phyloP scores from a whole-genome alignment of 2,329 filamentous ascomycete species.

The Pseudonectria foliicola region DNA sequence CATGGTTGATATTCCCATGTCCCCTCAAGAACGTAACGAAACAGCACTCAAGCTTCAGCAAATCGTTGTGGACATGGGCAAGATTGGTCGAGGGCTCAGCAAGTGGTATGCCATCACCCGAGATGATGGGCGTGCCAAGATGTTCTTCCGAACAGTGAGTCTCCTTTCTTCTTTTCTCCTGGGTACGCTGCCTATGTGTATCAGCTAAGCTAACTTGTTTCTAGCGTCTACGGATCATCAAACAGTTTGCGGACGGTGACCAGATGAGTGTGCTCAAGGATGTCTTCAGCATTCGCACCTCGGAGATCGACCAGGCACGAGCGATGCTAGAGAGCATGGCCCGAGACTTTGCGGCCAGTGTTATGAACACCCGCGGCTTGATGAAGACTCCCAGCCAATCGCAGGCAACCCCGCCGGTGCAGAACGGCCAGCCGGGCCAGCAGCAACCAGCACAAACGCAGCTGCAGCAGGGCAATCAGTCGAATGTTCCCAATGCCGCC shows the following conservation, averaged over 20 bases:
- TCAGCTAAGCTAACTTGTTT: slow-evolving; percentile 24
- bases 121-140: slow-evolving; percentile 42
- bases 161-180: neutral
- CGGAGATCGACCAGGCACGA: slow-evolving; percentile 44
- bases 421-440: slow-evolving; percentile 25
- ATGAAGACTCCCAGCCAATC: slow-evolving; percentile 18
- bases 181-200: neutral
- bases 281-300: slow-evolving; percentile 42
- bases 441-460: slow-evolving; percentile 22
- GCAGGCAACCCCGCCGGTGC: slow-evolving; percentile 22
- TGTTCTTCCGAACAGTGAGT: slow-evolving; percentile 49
- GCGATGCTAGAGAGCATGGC: slow-evolving; percentile 45
- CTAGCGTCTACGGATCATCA: slow-evolving; percentile 45
- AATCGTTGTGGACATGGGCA: slow-evolving; percentile 35
- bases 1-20: slow-evolving; percentile 41
- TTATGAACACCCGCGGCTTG: slow-evolving; percentile 17
- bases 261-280: slow-evolving; percentile 38
- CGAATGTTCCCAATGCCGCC: slow-evolving; percentile 35
- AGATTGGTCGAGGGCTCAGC: slow-evolving; percentile 36
- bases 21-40: slow-evolving; percentile 35
- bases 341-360: slow-evolving; percentile 35
- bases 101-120: slow-evolving; percentile 42
- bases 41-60: slow-evolving; percentile 36
- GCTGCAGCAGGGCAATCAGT: slow-evolving; percentile 11
- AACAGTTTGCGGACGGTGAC: slow-evolving; percentile 47